phyloP scores from a whole-genome alignment of 208 protist genomes.

The Tritrichomonas foetus region DNA sequence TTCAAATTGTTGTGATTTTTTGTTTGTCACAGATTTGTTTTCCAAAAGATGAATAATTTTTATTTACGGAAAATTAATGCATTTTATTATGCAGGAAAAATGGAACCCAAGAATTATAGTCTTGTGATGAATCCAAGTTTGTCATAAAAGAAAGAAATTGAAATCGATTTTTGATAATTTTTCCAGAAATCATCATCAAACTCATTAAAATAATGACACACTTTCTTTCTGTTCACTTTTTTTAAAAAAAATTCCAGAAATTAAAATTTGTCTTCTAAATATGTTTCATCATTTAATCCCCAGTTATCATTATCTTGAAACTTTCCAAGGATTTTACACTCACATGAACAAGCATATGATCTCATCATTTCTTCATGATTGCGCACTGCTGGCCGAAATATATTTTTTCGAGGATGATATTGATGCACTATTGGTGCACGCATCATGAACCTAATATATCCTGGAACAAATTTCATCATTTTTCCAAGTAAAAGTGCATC shows the following conservation, averaged over 20 bases:
- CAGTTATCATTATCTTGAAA: slow-evolving; percentile 3
- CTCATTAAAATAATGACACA: neutral
- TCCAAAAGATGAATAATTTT: too few species aligned
- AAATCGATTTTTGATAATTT: too few species aligned
- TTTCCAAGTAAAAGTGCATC: neutral
- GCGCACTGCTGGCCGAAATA: neutral
- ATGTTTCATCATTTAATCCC: neutral
- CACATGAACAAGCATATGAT: neutral
- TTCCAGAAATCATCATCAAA: too few species aligned
- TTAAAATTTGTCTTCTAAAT: neutral
- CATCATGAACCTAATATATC: neutral
- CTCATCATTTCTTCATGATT: neutral
- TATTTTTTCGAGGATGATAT: neutral
- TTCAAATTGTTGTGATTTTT: too few species aligned
- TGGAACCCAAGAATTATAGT: too few species aligned
- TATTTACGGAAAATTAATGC: too few species aligned
- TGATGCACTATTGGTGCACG: neutral
- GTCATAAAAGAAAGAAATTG: too few species aligned
- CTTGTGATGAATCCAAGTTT: too few species aligned
- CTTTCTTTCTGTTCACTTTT: neutral
- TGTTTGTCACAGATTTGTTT: too few species aligned
- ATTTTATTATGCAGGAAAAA: too few species aligned
- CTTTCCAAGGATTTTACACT: neutral
- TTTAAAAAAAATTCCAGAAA: neutral
- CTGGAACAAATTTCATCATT: neutral